Percentiles rank a stretch among this genome's conserved stretches.
These are phyloP conservation scores for Delphinella strobiligena DNA, from an alignment of 2,329 filamentous ascomycete species.

Conservation along the genomic window DNA sequence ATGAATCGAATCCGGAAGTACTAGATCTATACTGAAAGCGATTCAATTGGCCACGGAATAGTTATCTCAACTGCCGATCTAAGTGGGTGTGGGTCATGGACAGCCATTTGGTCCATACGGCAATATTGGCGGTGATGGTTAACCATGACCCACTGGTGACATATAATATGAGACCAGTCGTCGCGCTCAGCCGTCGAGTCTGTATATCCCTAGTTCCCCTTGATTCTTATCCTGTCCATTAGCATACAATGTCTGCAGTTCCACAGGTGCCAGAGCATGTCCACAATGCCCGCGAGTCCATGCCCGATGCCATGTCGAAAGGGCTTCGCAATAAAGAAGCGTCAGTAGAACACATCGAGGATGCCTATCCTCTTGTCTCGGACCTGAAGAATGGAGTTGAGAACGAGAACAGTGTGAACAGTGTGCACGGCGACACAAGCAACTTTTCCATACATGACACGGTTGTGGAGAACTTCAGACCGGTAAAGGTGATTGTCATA, in stretches of 20 bases:
- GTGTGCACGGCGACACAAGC: background rate
- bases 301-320: conserved; percentile 11
- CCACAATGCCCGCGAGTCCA: conserved; percentile 7
- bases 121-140: no score
- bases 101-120: no score
- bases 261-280: conserved; percentile 18
- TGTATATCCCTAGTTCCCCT: no score
- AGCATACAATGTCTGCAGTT: conserved; percentile 28
- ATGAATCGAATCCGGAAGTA: no score
- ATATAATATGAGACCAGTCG: no score
- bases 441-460: conserved; percentile 23
- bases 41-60: no score
- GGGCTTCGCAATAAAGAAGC: conserved; percentile 13
- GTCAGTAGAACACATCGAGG: conserved; percentile 11
- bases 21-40: no score
- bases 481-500: conserved; percentile 32
- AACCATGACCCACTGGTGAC: no score
- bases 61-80: no score
- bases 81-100: no score
- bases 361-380: conserved; percentile 3
- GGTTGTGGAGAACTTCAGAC: conserved; percentile 30
- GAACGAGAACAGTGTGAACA: conserved; percentile 6
- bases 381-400: conserved; percentile 9
- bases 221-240: background rate
- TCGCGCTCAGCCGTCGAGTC: no score